Evolutionary conservation across 2,329 filamentous ascomycete genomes (phyloP), one percentile per base, ranked within the genome.

Genomic region (Penicillium paneum): DNA sequence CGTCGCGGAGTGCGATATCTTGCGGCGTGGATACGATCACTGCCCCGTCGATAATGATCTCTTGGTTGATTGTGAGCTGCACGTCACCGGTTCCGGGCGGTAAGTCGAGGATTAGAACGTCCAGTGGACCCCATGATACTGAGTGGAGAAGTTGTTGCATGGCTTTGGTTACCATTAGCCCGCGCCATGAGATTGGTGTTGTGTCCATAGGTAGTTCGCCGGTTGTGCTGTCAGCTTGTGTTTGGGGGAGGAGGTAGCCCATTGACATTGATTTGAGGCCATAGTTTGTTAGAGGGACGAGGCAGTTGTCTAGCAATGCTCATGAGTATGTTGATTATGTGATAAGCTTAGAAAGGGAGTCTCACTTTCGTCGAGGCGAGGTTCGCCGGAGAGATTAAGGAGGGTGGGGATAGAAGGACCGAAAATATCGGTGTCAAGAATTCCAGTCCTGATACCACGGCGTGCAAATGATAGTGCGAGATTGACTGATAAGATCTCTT

Each of bases 201-300:
- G 72, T 72, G 59, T 76, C 74, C 72, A 76, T 74, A 2, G 72
- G 70, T 8, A 69, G 61, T 52, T 67, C 62, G 42, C 59, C 63
- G 0, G 64, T 64, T 8, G 63, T 34, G 15, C 61, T 63, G 43
- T 70, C 64, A 11, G 62, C 43, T 50, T 68, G 63, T 24, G 69
- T 63, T 55, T 65, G 68, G 11, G 70, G 71, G 35, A 96, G 85
- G 0, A 99, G 81, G 62, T 96, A 97, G 46, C 94, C 94, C 90
- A 99, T 97, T 0, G 92, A 97, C 94, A 99, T 99, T 51, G 91
- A 95, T 74, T 95, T 95, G 53, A 99, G 83, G 38, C 94, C 94
- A 77, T 97, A 97, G 69, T 96, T 96, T 21, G 89, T 91, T 24
- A 99, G 76, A 0, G 94, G 94, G 1, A 97, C 68, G 3, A 99